Base-by-base conservation (phyloP, 495 filamentous ascomycete genomes). In the Hypoxylon intermedium region DNA sequence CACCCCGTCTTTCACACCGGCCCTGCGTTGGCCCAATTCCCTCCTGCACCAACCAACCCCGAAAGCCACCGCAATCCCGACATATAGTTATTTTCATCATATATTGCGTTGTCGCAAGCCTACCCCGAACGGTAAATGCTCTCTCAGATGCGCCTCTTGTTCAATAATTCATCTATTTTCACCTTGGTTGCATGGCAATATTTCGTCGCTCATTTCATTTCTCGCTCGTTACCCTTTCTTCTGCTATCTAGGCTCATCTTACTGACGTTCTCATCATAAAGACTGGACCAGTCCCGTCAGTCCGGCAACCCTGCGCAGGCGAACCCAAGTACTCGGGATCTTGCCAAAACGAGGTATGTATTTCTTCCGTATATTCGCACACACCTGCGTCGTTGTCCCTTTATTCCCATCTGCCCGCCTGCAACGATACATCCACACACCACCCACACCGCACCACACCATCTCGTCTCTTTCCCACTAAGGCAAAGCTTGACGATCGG, bases 391-490 rank as follows among this genome's bases (percentile, higher is more conserved):
- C 45, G 44, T 30, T 52, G 53, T 58, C 53, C 55, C 38, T 63
- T 44, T 46, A 48, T 67, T 58, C 65, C 65, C 67, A 65, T 70
- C 65, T 67, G 62, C 59, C 60, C 60, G 63, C 43, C 66, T 71
- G 61, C 66, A 71, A 71, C 66, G 68, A 71, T 69, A 69, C 68
- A 69, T 71, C 34, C 59, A 54, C 68, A 60, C 68, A 69, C 68
- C 68, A 68, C 18, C 57, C 53, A 58, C 46, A 51, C 46, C 58
- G 43, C 51, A 59, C 52, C 58, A 46, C 68, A 60, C 66, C 62
- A 63, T 58, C 58, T 62, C 42, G n/a, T 55, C 56, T 59, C 43
- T 67, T 58, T 65, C 63, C 65, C 59, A 61, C 62, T 67, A 44
- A 48, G 65, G 66, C 53, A 68, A 67, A 38, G 62, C 56, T 58